Evolutionary conservation across 345 rosid genomes (phyloP).

Genomic region (Gossypium rotundifolium): DNA sequence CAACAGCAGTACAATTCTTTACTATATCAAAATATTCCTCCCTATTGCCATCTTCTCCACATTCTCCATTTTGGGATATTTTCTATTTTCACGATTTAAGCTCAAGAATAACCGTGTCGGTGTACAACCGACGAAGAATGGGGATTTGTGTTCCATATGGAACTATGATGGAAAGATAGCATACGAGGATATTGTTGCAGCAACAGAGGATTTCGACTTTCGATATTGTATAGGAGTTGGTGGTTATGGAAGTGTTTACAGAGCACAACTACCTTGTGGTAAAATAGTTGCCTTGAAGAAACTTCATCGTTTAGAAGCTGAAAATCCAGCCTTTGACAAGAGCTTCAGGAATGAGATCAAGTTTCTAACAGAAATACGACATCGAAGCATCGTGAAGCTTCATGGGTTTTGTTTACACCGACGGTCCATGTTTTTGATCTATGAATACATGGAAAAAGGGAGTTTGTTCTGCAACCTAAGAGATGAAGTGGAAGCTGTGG

Average conservation of each 20-base stretch:
- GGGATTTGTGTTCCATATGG: neutral
- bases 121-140: neutral
- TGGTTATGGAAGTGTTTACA: neutral
- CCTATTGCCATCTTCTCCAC: neutral
- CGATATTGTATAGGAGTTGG: neutral
- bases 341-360: constrained; percentile 5
- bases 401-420: neutral
- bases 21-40: neutral
- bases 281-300: neutral
- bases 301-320: neutral
- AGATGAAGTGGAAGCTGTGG: neutral
- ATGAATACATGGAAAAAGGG: neutral
- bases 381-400: too few relatives aligned
- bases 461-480: neutral
- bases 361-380: neutral
- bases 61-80: neutral
- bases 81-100: neutral
- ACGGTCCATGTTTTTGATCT: neutral
- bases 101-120: neutral
- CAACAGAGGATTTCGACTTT: neutral
- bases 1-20: neutral
- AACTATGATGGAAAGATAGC: neutral
- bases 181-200: neutral
- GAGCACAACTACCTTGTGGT: neutral
- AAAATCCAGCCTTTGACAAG: neutral